Conservation (phyloP, 768 basidiomycete species). For the Gymnopilus junonius region DNA sequence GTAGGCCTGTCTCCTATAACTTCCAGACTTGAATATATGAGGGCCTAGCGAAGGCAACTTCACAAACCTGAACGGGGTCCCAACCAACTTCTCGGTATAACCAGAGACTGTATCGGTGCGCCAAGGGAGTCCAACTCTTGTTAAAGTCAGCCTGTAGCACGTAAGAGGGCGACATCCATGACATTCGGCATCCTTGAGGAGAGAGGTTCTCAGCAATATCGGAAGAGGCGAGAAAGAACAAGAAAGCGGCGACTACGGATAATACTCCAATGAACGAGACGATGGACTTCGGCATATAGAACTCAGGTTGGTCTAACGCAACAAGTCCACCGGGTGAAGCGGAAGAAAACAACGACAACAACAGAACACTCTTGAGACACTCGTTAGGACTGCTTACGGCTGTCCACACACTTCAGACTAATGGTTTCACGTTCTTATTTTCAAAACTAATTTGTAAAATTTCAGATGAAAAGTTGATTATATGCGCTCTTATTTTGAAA, state of each 20-base stretch:
- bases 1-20: conserved; percentile 15
- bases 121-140: conserved; percentile 70
- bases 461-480: background rate
- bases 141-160: conserved; percentile 72
- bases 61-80: conserved; percentile 65
- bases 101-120: conserved; percentile 80
- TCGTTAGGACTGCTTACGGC: no score
- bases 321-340: background rate
- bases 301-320: background rate
- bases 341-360: no score
- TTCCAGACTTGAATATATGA: background rate
- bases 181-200: conserved; percentile 95
- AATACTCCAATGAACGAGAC: conserved; percentile 40
- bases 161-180: conserved; percentile 94
- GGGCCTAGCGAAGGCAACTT: background rate
- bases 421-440: background rate
- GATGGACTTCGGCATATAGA: conserved; percentile 29
- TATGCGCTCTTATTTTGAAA: conserved; percentile 8
- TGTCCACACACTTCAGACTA: background rate
- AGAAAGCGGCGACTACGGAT: conserved; percentile 35
- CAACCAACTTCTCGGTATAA: conserved; percentile 90
- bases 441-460: background rate
- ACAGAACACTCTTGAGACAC: no score
- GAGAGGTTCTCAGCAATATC: conserved; percentile 60
- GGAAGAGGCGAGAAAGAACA: conserved; percentile 47